Evolutionary conservation across 768 basidiomycete species (phyloP).

Genomic region (Tulasnella sp.): DNA sequence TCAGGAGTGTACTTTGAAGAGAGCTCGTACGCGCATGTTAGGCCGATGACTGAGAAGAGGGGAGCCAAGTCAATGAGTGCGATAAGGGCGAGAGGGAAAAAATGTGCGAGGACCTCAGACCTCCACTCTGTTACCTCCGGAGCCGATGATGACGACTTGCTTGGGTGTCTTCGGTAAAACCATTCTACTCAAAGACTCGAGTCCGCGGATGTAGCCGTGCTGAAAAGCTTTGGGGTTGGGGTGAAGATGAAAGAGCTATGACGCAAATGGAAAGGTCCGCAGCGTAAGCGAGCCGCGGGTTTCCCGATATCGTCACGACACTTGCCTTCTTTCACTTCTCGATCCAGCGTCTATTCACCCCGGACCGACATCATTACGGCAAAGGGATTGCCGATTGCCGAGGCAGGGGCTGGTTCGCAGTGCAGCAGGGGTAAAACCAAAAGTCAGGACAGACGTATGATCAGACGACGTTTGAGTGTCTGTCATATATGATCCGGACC

Average conservation of each 20-base stretch:
- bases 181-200: not conserved
- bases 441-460: not conserved
- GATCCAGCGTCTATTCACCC: not conserved
- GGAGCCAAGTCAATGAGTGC: not conserved
- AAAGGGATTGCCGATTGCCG: not conserved
- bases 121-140: constrained; percentile 5
- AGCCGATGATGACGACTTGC: constrained; percentile 30
- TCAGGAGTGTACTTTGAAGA: constrained; percentile 39
- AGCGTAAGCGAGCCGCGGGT: not conserved
- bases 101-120: too few species aligned
- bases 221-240: not conserved
- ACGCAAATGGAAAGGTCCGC: not conserved
- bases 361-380: not conserved
- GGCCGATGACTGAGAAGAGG: constrained; percentile 32
- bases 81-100: constrained; percentile 6
- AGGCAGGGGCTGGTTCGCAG: not conserved
- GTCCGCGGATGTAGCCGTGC: too few species aligned
- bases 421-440: not conserved
- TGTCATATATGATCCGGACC: too few species aligned
- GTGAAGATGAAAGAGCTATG: not conserved
- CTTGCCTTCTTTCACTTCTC: not conserved
- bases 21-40: constrained; percentile 41
- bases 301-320: not conserved
- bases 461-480: not conserved
- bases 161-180: not conserved